Evolutionary conservation across 352 stramenopile genomes (phyloP), one percentile per base, ranked within the genome.

Genomic region (Phytophthora sp.): DNA sequence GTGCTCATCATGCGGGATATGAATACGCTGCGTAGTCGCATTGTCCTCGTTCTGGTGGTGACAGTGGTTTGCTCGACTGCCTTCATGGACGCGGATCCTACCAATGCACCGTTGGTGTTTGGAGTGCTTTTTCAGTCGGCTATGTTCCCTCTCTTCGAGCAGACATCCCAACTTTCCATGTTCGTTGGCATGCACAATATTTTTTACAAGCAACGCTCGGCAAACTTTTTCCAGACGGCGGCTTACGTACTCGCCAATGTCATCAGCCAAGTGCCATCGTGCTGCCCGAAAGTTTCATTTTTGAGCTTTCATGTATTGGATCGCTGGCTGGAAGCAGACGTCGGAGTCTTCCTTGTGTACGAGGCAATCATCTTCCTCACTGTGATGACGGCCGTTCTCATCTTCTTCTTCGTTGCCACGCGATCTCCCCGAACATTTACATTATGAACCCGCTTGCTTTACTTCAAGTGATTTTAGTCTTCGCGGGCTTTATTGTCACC

Each of bases 181-280:
- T 83, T 93, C 52, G 88, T 92, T 50, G 66, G 77, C 13, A 63
- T 59, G n/a, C 73, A 69, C 1, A 58, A 57, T 2, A 45, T 84
- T 7, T 95, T 89, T 69, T 92, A 93, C 72, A 93, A 91, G 51
- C 86, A 95, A 46, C 66, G 72, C 0, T 73, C 81, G 41, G 71
- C 75, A 9, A 91, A 93, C 20, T 93, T 93, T 56, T 93, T 82
- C 56, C 77, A 76, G 27, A 72, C 84, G 7, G 70, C 74, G 9
- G 73, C 77, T 7, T 95, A 91, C 56, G 73, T 91, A 16, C 41
- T 92, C 35, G 76, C 68, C 1, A 68, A 33, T 18, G 57, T 50
- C 7, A 23, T 73, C 11, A 66, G 69, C 41, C 59, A 73, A 44
- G 38, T 77, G 35, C 62, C 78, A 64, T 82, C 33, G 55, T 62